phyloP scores from a whole-genome alignment of 495 filamentous ascomycete genomes.

The Aspergillus avenaceus region DNA sequence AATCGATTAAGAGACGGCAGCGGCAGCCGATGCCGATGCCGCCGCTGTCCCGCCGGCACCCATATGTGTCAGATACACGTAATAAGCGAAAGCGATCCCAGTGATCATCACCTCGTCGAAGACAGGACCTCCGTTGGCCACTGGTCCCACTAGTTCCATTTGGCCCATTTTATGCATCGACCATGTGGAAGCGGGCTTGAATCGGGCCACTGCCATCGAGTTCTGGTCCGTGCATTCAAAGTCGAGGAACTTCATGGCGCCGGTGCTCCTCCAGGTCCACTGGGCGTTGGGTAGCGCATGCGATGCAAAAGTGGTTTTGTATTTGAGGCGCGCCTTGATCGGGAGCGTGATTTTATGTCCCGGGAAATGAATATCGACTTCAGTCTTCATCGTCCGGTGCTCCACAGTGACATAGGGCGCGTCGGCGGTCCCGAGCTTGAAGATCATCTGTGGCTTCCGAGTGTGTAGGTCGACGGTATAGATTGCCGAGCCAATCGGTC shows the following conservation, averaged over 20 bases:
- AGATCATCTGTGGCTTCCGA: conserved; percentile 1
- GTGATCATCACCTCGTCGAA: conserved; percentile 12
- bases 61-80: neutral
- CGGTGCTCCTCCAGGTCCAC: conserved; percentile 5
- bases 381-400: neutral
- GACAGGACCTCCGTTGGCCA: neutral
- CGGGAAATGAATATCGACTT: neutral
- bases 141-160: conserved; percentile 3
- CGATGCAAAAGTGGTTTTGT: conserved; percentile 3
- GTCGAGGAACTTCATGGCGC: conserved; percentile 6
- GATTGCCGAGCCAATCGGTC: neutral
- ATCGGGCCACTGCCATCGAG: conserved; percentile 1
- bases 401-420: neutral
- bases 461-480: neutral
- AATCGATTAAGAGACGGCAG: too few relatives aligned
- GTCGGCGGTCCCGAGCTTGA: neutral
- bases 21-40: too few relatives aligned
- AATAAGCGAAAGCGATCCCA: conserved; percentile 1
- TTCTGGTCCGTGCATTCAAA: conserved; percentile 9
- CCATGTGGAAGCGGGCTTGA: conserved; percentile 3
- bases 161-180: neutral
- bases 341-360: conserved; percentile 1
- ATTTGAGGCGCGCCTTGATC: conserved; percentile 1
- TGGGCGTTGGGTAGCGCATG: neutral
- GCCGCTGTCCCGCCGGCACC: neutral